phyloP scores from a whole-genome alignment of 2,329 filamentous ascomycete genomes.

The Sordariomycetes sp. region DNA sequence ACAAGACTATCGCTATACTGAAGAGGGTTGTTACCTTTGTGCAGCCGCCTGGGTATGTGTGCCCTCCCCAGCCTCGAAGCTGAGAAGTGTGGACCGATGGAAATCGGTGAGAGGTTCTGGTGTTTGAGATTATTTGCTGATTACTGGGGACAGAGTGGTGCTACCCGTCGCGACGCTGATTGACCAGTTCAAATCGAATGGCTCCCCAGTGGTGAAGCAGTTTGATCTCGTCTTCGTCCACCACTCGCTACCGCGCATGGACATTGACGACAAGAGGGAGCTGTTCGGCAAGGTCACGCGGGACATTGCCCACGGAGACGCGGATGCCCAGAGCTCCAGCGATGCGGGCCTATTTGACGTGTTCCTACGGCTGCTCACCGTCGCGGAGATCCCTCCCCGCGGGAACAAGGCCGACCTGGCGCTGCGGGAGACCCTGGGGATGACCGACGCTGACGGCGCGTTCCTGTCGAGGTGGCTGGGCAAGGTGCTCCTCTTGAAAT shows the following conservation, averaged over 20 bases:
- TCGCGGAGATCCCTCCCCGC: conserved; percentile 60
- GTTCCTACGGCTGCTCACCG: conserved; percentile 63
- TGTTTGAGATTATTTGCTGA: background rate
- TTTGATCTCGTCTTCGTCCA: conserved; percentile 86
- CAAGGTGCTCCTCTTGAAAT: conserved; percentile 57
- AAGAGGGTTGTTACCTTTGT: conserved; percentile 44
- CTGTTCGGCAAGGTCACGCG: conserved; percentile 61
- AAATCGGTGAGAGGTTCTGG: background rate
- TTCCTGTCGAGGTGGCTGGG: conserved; percentile 69
- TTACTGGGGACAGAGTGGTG: conserved; percentile 41
- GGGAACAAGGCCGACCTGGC: conserved; percentile 68
- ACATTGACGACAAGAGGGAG: conserved; percentile 52
- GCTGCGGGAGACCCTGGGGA: conserved; percentile 54
- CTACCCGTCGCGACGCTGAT: conserved; percentile 77
- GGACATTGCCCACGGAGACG: conserved; percentile 42
- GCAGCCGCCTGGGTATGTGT: conserved; percentile 34
- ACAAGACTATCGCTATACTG: conserved; percentile 51
- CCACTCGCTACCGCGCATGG: conserved; percentile 53
- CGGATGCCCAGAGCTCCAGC: conserved; percentile 32
- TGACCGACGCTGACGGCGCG: conserved; percentile 58
- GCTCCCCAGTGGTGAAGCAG: conserved; percentile 67
- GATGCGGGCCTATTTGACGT: conserved; percentile 61
- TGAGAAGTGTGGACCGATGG: background rate
- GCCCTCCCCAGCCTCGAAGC: background rate
- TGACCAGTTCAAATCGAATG: conserved; percentile 75